phyloP scores from a whole-genome alignment of 352 stramenopile species.

The Phytophthora melonis region DNA sequence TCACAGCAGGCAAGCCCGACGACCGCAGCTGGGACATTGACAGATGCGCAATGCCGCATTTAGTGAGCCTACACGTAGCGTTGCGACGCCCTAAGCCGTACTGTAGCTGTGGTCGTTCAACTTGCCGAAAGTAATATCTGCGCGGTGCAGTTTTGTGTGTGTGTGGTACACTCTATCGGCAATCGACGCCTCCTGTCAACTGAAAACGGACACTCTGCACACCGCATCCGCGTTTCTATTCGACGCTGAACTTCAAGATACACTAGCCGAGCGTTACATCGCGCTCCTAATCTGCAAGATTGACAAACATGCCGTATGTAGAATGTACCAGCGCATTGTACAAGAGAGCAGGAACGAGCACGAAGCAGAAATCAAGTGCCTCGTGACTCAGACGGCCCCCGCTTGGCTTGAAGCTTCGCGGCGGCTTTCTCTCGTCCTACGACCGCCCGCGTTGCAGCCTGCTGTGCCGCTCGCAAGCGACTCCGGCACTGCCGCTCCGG shows the following conservation, averaged over 20 bases:
- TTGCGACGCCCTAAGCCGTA: too few relatives aligned
- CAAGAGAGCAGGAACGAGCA: not conserved
- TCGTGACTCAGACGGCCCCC: slow-evolving; percentile 3
- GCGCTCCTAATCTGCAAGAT: not conserved
- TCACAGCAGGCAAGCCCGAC: too few relatives aligned
- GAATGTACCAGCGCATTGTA: not conserved
- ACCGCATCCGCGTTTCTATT: slow-evolving; percentile 14
- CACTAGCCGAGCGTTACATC: slow-evolving; percentile 10
- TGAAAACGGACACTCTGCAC: not conserved
- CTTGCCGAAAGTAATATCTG: too few relatives aligned
- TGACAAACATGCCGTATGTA: too few relatives aligned
- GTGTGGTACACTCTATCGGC: too few relatives aligned
- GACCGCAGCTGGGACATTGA: too few relatives aligned
- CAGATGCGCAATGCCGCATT: too few relatives aligned
- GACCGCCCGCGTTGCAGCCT: slow-evolving; percentile 6
- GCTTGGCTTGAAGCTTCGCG: not conserved
- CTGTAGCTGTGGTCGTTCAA: too few relatives aligned
- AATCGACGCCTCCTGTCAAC: slow-evolving; percentile 10
- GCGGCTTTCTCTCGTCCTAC: not conserved
- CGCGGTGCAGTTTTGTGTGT: too few relatives aligned
- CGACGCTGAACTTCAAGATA: slow-evolving; percentile 17
- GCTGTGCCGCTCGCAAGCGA: not conserved
- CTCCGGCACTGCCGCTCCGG: too few relatives aligned
- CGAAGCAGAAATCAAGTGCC: slow-evolving; percentile 24
- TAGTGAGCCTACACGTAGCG: too few relatives aligned